phyloP scores from a whole-genome alignment of 23 red algal species.

The Gracilaria domingensis region DNA sequence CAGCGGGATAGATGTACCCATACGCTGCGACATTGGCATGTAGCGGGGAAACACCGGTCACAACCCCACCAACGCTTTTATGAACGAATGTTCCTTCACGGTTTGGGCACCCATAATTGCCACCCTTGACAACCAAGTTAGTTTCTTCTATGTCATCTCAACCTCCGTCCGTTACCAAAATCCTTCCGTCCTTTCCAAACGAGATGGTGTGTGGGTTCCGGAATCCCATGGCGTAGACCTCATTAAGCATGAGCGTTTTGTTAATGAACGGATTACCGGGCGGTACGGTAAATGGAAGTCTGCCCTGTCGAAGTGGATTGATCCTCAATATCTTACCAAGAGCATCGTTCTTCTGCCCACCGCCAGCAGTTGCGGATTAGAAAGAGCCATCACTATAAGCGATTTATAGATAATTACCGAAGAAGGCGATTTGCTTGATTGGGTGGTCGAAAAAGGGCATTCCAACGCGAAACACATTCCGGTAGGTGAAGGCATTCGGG shows the following conservation, averaged over 20 bases:
- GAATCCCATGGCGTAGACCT: constrained; percentile 49
- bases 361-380: constrained; percentile 49
- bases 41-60: constrained; percentile 11
- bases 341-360: constrained; percentile 51
- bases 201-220: constrained; percentile 58
- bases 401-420: constrained; percentile 13
- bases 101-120: constrained; percentile 47
- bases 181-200: constrained; percentile 39
- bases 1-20: constrained; percentile 39
- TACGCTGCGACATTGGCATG: constrained; percentile 18
- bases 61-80: neutral
- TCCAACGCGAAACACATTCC: no score
- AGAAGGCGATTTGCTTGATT: constrained; percentile 64
- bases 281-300: constrained; percentile 21
- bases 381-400: constrained; percentile 54
- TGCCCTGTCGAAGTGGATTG: constrained; percentile 8
- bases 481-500: neutral
- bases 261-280: constrained; percentile 31
- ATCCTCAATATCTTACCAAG: constrained; percentile 59
- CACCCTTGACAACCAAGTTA: constrained; percentile 19
- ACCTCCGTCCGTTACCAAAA: constrained; percentile 57
- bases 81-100: constrained; percentile 64
- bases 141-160: no score
- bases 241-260: neutral
- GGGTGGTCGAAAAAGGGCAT: constrained; percentile 65